phyloP scores from a whole-genome alignment of 208 protist genomes.

The Herpetomonas muscarum region DNA sequence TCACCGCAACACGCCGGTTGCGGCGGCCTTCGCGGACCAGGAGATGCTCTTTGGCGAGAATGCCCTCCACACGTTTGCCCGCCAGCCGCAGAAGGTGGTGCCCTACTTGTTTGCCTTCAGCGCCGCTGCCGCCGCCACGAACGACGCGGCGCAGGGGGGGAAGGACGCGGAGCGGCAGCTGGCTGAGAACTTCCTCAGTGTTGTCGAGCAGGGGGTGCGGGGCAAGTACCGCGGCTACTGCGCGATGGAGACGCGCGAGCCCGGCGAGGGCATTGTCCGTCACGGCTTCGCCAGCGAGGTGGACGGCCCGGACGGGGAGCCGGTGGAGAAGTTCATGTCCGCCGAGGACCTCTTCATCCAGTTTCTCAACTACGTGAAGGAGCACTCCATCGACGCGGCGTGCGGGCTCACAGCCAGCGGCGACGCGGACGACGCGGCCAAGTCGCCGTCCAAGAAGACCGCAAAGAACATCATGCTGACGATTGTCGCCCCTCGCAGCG shows the following conservation, averaged over 20 bases:
- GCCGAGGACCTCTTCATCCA: slow-evolving; percentile 71
- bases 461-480: slow-evolving; percentile 53
- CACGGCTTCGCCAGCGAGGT: slow-evolving; percentile 50
- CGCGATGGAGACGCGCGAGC: slow-evolving; percentile 22
- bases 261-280: slow-evolving; percentile 12
- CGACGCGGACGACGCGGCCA: slow-evolving; percentile 1
- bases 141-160: slow-evolving; percentile 17
- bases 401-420: slow-evolving; percentile 44
- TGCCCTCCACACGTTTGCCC: slow-evolving; percentile 54
- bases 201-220: slow-evolving; percentile 38
- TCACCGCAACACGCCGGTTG: slow-evolving; percentile 66
- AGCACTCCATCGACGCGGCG: slow-evolving; percentile 66
- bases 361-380: slow-evolving; percentile 84
- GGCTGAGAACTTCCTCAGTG: slow-evolving; percentile 18
- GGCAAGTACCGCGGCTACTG: slow-evolving; percentile 60
- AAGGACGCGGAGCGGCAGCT: slow-evolving; percentile 1
- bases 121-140: slow-evolving; percentile 43
- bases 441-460: slow-evolving; percentile 6
- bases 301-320: slow-evolving; percentile 19
- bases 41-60: slow-evolving; percentile 82
- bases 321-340: slow-evolving; percentile 39
- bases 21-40: slow-evolving; percentile 62
- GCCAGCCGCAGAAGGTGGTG: slow-evolving; percentile 69
- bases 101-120: slow-evolving; percentile 76
- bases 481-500: slow-evolving; percentile 70